A percentile compares a stretch with the other conserved stretches of the same genome.
Evolutionary conservation across 78 protist genomes (phyloP).

Genomic region (Tieghemostelium lacteum): DNA sequence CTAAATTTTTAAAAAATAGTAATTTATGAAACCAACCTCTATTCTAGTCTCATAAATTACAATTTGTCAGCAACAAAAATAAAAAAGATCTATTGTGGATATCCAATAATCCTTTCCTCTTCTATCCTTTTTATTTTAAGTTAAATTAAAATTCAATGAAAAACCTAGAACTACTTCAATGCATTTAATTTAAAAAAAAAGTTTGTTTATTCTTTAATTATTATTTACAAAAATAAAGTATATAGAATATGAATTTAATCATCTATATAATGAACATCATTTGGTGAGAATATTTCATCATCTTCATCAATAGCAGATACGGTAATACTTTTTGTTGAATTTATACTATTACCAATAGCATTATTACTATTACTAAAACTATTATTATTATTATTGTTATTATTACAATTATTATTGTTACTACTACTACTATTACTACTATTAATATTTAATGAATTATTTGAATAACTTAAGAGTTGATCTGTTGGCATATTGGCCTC

Average conservation of each 20-base stretch:
- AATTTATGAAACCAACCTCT: too few relatives aligned
- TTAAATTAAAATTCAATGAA: too few relatives aligned
- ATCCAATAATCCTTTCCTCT: too few relatives aligned
- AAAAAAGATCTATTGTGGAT: too few relatives aligned
- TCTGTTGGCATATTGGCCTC: slow-evolving; percentile 28
- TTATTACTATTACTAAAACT: background rate
- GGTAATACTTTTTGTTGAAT: background rate
- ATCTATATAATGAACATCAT: slow-evolving; percentile 28
- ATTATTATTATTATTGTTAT: background rate
- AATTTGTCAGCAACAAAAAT: too few relatives aligned
- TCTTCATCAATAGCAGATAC: background rate
- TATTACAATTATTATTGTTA: background rate
- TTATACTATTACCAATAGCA: background rate
- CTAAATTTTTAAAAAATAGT: background rate
- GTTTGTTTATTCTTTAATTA: background rate
- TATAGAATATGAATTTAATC: background rate
- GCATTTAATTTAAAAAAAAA: too few relatives aligned
- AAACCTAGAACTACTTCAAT: too few relatives aligned
- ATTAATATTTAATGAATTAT: background rate
- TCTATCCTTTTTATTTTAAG: too few relatives aligned
- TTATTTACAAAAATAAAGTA: too few relatives aligned
- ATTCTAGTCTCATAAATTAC: too few relatives aligned
- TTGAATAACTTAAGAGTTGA: background rate
- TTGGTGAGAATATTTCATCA: background rate
- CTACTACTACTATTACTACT: background rate